Conservation (phyloP, 371 early-diverging fungal genomes). For the Circinella minor region DNA sequence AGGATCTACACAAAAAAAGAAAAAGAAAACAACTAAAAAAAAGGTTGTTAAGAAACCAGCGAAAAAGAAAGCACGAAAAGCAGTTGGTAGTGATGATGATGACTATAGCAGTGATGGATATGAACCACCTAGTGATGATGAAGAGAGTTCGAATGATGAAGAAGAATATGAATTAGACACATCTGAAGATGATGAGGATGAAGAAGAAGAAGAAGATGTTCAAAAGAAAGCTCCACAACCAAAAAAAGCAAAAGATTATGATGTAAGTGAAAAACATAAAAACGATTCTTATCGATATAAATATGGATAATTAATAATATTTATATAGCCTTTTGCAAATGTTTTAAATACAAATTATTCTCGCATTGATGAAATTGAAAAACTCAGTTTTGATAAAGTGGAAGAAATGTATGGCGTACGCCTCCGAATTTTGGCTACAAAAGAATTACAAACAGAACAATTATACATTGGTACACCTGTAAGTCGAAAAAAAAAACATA, state of each 20-base stretch:
- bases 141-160: constrained; percentile 9
- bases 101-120: constrained; percentile 9
- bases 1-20: not conserved
- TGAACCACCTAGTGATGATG: constrained; percentile 5
- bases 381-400: constrained; percentile 27
- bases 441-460: constrained; percentile 37
- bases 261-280: constrained; percentile 3
- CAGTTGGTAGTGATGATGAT: constrained; percentile 1
- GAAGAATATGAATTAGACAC: constrained; percentile 11
- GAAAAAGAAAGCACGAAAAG: constrained; percentile 15
- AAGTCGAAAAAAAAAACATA: constrained; percentile 7
- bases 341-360: constrained; percentile 5
- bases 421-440: constrained; percentile 27
- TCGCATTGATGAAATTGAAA: constrained; percentile 17
- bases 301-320: not conserved
- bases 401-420: constrained; percentile 27
- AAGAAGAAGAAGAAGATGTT: constrained; percentile 10
- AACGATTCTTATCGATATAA: not conserved
- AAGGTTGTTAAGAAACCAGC: constrained; percentile 16
- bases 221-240: not conserved
- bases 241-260: constrained; percentile 2
- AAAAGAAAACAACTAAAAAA: constrained; percentile 14
- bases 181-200: constrained; percentile 28
- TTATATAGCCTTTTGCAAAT: not conserved
- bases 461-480: constrained; percentile 37